Evolutionary conservation across 345 rosid genomes (phyloP).

Genomic region (Rhodamnia rubescens): DNA sequence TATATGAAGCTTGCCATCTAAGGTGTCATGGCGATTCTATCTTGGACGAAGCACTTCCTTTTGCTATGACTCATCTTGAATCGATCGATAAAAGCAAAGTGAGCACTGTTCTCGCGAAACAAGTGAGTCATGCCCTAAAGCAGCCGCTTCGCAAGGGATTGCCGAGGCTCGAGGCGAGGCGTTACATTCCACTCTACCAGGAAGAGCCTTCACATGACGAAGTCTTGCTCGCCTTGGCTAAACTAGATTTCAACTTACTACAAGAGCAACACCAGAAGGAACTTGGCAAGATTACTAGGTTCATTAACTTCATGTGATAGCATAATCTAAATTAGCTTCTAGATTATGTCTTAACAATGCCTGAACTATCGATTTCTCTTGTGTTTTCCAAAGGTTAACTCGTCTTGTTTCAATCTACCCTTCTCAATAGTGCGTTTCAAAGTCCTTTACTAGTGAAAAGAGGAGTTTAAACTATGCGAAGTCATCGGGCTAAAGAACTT

Average conservation of each 20-base stretch:
- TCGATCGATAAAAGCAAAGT: neutral
- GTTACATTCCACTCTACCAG: neutral
- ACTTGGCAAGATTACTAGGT: neutral
- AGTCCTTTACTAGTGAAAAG: neutral
- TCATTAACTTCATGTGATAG: neutral
- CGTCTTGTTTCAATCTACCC: neutral
- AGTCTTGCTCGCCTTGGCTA: neutral
- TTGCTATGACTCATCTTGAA: neutral
- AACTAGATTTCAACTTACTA: conserved; percentile 4
- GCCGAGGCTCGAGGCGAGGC: neutral
- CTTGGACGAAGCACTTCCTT: neutral
- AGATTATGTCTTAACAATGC: neutral
- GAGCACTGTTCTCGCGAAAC: neutral
- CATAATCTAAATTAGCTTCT: neutral
- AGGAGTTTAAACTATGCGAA: neutral
- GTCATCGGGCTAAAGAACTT: neutral
- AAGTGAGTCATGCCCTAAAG: neutral
- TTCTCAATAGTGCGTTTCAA: neutral
- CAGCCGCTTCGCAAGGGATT: neutral
- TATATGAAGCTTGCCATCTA: conserved; percentile 9
- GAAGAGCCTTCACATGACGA: neutral
- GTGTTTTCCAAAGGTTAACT: neutral
- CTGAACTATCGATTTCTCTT: neutral
- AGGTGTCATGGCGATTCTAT: conserved; percentile 1
- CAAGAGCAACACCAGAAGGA: conserved; percentile 2